Evolutionary conservation across 2,329 filamentous ascomycete genomes (phyloP).

Genomic region (Blumeria hordei): DNA sequence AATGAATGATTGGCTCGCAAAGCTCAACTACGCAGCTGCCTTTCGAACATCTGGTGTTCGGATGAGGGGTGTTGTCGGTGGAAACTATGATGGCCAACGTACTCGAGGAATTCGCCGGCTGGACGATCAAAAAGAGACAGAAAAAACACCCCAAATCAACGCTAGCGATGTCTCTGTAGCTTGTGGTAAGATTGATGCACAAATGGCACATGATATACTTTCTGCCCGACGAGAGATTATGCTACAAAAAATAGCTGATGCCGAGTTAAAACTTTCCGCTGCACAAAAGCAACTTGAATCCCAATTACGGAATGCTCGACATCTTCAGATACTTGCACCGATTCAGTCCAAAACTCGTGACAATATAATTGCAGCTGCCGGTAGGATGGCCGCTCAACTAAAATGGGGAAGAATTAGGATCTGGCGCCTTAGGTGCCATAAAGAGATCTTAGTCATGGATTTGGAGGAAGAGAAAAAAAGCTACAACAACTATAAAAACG

Average conservation of each 20-base stretch:
- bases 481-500: not conserved
- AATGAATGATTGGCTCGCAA: conserved; percentile 89
- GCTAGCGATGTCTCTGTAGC: conserved; percentile 51
- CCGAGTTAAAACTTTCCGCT: conserved; percentile 50
- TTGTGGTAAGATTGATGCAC: conserved; percentile 49
- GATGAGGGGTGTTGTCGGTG: conserved; percentile 68
- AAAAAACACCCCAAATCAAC: conserved; percentile 39
- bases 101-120: conserved; percentile 48
- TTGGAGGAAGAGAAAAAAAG: conserved; percentile 39
- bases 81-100: conserved; percentile 62
- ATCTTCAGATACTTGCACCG: conserved; percentile 69
- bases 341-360: conserved; percentile 81
- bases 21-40: conserved; percentile 87
- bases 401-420: conserved; percentile 92
- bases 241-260: conserved; percentile 58
- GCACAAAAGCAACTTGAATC: conserved; percentile 58
- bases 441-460: conserved; percentile 67
- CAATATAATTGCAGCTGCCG: conserved; percentile 62
- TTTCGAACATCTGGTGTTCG: conserved; percentile 80
- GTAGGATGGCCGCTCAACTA: conserved; percentile 61
- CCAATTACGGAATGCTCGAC: conserved; percentile 69
- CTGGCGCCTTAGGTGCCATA: conserved; percentile 75
- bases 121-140: conserved; percentile 24
- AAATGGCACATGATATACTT: conserved; percentile 71
- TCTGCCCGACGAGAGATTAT: conserved; percentile 64